These are phyloP conservation scores for Saturnispora quitensis DNA, from an alignment of 805 yeast species.

Conservation along the genomic window DNA sequence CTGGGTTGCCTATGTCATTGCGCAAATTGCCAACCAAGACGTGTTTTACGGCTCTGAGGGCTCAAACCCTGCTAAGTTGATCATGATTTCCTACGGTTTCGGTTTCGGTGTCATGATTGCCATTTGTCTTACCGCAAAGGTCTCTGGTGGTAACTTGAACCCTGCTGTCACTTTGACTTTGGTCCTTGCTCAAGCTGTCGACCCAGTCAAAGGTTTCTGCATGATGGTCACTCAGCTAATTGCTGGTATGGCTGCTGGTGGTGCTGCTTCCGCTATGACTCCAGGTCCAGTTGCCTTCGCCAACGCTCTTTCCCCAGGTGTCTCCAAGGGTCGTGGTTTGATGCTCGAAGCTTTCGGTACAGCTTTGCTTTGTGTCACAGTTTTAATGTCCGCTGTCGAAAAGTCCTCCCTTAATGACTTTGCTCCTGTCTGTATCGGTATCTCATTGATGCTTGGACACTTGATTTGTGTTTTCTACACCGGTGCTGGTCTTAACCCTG, in stretches of 20 bases:
- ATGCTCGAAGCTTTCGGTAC: slow-evolving; percentile 81
- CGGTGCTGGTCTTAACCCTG: slow-evolving; percentile 91
- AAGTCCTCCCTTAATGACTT: slow-evolving; percentile 64
- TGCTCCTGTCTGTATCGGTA: slow-evolving; percentile 80
- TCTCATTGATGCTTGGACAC: slow-evolving; percentile 74
- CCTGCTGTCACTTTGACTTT: slow-evolving; percentile 79
- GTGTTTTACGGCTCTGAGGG: slow-evolving; percentile 24
- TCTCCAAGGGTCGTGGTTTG: slow-evolving; percentile 64
- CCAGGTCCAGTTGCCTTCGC: slow-evolving; percentile 71
- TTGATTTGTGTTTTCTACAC: slow-evolving; percentile 74
- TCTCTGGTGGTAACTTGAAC: slow-evolving; percentile 85
- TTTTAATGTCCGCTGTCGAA: slow-evolving; percentile 76
- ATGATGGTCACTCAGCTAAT: slow-evolving; percentile 62
- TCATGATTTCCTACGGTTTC: slow-evolving; percentile 79
- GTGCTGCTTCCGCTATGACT: slow-evolving; percentile 76
- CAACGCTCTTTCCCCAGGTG: slow-evolving; percentile 63
- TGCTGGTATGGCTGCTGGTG: slow-evolving; percentile 91
- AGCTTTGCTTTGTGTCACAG: slow-evolving; percentile 62
- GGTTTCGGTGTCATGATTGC: slow-evolving; percentile 77
- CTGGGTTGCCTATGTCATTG: slow-evolving; percentile 75
- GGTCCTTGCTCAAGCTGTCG: slow-evolving; percentile 62
- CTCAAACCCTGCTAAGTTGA: slow-evolving; percentile 50
- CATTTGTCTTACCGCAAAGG: slow-evolving; percentile 58
- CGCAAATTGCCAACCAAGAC: slow-evolving; percentile 61
- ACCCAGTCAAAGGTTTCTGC: slow-evolving; percentile 60